Evolutionary conservation across 305 asterid genomes (phyloP).

Genomic region (Lippia alba): DNA sequence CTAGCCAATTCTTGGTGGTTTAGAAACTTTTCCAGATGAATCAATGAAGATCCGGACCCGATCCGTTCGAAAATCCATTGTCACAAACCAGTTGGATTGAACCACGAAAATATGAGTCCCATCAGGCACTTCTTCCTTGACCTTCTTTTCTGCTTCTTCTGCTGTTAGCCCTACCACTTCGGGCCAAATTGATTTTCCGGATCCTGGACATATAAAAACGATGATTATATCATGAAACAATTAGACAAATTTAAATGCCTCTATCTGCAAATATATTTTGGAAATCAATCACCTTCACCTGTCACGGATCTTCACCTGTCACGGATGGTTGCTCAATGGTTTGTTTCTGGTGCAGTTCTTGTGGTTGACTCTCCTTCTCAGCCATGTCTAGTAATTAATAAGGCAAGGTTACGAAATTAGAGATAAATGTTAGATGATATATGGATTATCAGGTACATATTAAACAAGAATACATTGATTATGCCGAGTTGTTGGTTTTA

Average conservation of each 20-base stretch:
- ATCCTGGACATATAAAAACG: slow-evolving; percentile 2
- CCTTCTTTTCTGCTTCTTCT: slow-evolving; percentile 61
- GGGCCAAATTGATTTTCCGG: slow-evolving; percentile 52
- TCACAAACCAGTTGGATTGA: slow-evolving; percentile 33
- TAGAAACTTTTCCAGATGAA: slow-evolving; percentile 38
- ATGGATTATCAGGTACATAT: slow-evolving; percentile 4
- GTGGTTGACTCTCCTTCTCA: slow-evolving; percentile 30
- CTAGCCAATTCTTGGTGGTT: slow-evolving; percentile 42
- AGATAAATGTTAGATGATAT: neutral
- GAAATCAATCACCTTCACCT: neutral
- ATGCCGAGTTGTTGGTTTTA: neutral
- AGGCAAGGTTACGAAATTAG: neutral
- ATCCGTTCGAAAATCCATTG: slow-evolving; percentile 31
- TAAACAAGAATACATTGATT: neutral
- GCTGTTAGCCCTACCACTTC: slow-evolving; percentile 58
- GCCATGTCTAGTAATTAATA: slow-evolving; percentile 24
- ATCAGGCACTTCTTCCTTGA: slow-evolving; percentile 50
- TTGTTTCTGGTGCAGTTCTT: slow-evolving; percentile 4
- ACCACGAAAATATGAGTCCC: slow-evolving; percentile 29
- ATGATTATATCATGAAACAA: neutral
- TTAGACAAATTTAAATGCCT: neutral
- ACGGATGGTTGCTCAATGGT: neutral
- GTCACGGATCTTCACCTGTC: slow-evolving; percentile 3
- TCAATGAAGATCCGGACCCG: slow-evolving; percentile 48
- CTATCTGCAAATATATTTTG: neutral